Conservation (phyloP, 2,329 filamentous ascomycete genomes). For the Hypocreales sp. region DNA sequence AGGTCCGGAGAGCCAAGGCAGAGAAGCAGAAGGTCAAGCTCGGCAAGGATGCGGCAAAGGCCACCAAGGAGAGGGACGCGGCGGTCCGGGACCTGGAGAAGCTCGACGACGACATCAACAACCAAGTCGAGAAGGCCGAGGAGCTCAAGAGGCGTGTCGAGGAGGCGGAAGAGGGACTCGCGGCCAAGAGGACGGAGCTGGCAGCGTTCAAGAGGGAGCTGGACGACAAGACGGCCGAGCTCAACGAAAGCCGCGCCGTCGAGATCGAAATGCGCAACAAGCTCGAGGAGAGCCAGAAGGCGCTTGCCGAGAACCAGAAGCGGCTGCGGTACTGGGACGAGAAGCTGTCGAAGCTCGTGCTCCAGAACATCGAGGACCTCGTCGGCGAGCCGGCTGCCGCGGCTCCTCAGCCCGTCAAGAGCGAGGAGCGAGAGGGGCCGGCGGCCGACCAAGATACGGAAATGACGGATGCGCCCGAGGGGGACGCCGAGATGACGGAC, state of each 20-base stretch:
- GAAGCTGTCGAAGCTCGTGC: slow-evolving; percentile 66
- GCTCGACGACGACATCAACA: slow-evolving; percentile 63
- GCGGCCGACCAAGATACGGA: slow-evolving; percentile 17
- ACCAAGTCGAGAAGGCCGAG: slow-evolving; percentile 61
- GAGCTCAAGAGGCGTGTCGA: slow-evolving; percentile 60
- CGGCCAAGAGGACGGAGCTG: slow-evolving; percentile 67
- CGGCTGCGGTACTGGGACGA: slow-evolving; percentile 76
- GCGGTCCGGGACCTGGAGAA: slow-evolving; percentile 59
- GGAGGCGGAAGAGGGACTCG: slow-evolving; percentile 65
- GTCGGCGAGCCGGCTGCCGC: slow-evolving; percentile 20
- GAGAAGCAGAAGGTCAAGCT: slow-evolving; percentile 86
- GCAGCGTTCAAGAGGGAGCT: slow-evolving; percentile 67
- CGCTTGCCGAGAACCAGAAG: slow-evolving; percentile 72
- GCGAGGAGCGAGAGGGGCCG: slow-evolving; percentile 7
- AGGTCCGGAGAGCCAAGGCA: slow-evolving; percentile 80
- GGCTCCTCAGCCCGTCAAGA: slow-evolving; percentile 10
- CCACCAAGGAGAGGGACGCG: slow-evolving; percentile 61
- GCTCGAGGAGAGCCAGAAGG: slow-evolving; percentile 90
- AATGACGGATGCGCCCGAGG: slow-evolving; percentile 14
- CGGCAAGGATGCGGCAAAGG: slow-evolving; percentile 66
- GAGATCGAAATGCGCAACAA: slow-evolving; percentile 99
- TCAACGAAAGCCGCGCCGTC: slow-evolving; percentile 75
- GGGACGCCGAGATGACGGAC: slow-evolving; percentile 9
- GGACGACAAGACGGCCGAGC: slow-evolving; percentile 68
- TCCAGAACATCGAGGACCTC: slow-evolving; percentile 69